A percentile compares a stretch with the other conserved stretches of the same genome.
Evolutionary conservation across 768 basidiomycete species (phyloP).

Genomic region (Leucogyrophana mollusca): DNA sequence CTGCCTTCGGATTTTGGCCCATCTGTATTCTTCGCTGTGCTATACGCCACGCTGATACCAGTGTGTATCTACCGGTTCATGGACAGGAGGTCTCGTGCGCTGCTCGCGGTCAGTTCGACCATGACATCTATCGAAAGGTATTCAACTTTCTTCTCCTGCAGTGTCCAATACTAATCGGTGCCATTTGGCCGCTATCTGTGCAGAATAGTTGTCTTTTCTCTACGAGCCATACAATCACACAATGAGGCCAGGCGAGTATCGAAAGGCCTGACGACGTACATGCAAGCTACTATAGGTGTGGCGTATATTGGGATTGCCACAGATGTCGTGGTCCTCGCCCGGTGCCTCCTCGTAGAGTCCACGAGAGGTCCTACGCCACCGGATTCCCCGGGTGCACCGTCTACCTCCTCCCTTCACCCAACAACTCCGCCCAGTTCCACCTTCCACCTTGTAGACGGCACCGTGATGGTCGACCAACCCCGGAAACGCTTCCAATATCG

Average conservation of each 20-base stretch:
- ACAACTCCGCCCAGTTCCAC: conserved; percentile 7
- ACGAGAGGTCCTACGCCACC: conserved; percentile 29
- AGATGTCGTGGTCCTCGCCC: conserved; percentile 34
- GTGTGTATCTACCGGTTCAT: conserved; percentile 34
- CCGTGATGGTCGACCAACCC: conserved; percentile 25
- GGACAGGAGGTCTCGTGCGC: conserved; percentile 33
- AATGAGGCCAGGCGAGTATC: conserved; percentile 10
- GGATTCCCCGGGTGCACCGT: conserved; percentile 19
- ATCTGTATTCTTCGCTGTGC: conserved; percentile 39
- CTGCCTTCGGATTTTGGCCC: conserved; percentile 40
- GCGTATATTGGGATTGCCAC: conserved; percentile 32
- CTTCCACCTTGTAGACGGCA: conserved; percentile 3
- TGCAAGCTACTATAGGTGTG: conserved; percentile 16
- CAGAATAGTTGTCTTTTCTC: conserved; percentile 18
- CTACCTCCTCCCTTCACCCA: conserved; percentile 8
- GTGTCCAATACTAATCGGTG: no score
- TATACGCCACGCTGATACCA: conserved; percentile 38
- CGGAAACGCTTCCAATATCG: conserved; percentile 28
- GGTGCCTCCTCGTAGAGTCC: conserved; percentile 40
- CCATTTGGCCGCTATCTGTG: no score
- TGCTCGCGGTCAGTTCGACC: conserved; percentile 33
- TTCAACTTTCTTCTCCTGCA: no score
- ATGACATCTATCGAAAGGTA: conserved; percentile 39
- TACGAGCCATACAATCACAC: conserved; percentile 19
- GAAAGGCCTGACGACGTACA: conserved; percentile 11